phyloP scores from a whole-genome alignment of 2,329 filamentous ascomycete species.

The Microcyclosporella mali region DNA sequence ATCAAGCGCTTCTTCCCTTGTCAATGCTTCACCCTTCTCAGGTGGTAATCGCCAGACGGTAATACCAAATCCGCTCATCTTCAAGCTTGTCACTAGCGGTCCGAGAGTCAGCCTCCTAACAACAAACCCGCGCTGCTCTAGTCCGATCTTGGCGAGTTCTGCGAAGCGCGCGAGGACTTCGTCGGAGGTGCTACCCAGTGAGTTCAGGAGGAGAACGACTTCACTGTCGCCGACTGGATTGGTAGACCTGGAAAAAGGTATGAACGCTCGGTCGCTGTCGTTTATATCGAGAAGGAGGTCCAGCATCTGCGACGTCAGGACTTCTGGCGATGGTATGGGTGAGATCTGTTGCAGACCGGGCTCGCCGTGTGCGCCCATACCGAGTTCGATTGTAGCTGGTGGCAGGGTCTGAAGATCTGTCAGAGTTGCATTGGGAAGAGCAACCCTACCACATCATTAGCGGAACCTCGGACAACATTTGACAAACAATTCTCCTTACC shows the following conservation, averaged over 20 bases:
- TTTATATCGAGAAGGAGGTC: slow-evolving; percentile 31
- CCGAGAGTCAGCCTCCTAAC: slow-evolving; percentile 32
- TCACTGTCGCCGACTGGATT: slow-evolving; percentile 28
- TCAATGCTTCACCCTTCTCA: slow-evolving; percentile 25
- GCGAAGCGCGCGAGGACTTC: slow-evolving; percentile 33
- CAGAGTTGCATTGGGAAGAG: slow-evolving; percentile 46
- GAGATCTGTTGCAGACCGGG: slow-evolving; percentile 54
- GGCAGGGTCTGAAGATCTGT: slow-evolving; percentile 54
- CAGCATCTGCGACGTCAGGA: slow-evolving; percentile 32
- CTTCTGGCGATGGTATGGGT: slow-evolving; percentile 34
- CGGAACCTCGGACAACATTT: background rate
- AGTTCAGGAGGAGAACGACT: slow-evolving; percentile 33
- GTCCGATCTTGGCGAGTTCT: slow-evolving; percentile 28
- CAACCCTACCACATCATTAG: slow-evolving; percentile 24
- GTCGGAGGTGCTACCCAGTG: slow-evolving; percentile 33
- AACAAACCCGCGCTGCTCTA: slow-evolving; percentile 27
- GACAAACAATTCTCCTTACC: slow-evolving; percentile 20
- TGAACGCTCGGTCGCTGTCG: slow-evolving; percentile 32
- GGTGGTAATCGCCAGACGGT: slow-evolving; percentile 33
- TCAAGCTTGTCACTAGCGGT: slow-evolving; percentile 33
- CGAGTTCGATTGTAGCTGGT: slow-evolving; percentile 54
- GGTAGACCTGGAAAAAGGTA: slow-evolving; percentile 30
- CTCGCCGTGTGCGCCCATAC: slow-evolving; percentile 63
- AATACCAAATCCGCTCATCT: slow-evolving; percentile 36
- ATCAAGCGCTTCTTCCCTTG: slow-evolving; percentile 26